Conservation (phyloP, 768 basidiomycete species). For the Sporobolomyces phaffii region DNA sequence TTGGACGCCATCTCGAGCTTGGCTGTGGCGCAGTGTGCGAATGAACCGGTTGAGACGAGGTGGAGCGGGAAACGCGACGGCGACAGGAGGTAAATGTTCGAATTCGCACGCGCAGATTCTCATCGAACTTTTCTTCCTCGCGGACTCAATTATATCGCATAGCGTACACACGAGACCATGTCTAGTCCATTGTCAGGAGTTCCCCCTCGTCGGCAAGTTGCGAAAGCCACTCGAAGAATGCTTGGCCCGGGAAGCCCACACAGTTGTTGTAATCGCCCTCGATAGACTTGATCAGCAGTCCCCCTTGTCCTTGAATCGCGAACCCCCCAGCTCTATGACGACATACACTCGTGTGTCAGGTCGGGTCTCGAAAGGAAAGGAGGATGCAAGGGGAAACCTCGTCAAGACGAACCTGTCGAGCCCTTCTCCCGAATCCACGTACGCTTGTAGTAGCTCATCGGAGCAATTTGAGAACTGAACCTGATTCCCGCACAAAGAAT, state of each 20-base stretch:
- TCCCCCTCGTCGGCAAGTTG: slow-evolving; percentile 64
- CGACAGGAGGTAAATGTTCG: no score
- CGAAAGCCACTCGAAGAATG: slow-evolving; percentile 70
- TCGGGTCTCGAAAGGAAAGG: slow-evolving; percentile 55
- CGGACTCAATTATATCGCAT: background rate
- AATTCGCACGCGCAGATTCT: background rate
- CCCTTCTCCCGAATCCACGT: slow-evolving; percentile 36
- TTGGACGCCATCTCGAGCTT: slow-evolving; percentile 17
- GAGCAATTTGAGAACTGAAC: slow-evolving; percentile 36
- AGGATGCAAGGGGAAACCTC: slow-evolving; percentile 30
- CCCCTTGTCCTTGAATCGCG: slow-evolving; percentile 83
- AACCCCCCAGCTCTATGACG: slow-evolving; percentile 90
- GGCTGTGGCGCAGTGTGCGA: background rate
- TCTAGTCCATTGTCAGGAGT: slow-evolving; percentile 29
- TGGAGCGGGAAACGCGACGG: no score
- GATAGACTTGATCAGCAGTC: slow-evolving; percentile 70
- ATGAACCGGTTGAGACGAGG: background rate
- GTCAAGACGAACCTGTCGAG: slow-evolving; percentile 22
- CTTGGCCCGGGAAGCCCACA: slow-evolving; percentile 84
- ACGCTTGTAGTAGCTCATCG: slow-evolving; percentile 29
- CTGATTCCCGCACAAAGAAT: no score
- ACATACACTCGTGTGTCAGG: no score
- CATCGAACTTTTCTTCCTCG: background rate
- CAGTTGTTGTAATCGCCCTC: slow-evolving; percentile 73
- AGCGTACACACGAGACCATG: no score